A percentile compares a stretch with the other conserved stretches of the same genome.
Evolutionary conservation across 148 eudicot species (phyloP).

Genomic region (Cornus controversa): DNA sequence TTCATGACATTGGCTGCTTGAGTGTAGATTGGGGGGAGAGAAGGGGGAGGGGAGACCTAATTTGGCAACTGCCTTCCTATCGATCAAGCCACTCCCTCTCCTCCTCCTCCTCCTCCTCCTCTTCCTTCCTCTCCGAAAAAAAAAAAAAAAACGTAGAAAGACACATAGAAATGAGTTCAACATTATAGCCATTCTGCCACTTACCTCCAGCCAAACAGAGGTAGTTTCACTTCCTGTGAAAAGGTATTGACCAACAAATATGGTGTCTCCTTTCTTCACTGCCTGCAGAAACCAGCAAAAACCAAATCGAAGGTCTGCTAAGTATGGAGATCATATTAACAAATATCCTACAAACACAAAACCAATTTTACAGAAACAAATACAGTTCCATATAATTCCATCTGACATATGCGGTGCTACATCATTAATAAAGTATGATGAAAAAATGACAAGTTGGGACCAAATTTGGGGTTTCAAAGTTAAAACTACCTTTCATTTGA

Average conservation of each 20-base stretch:
- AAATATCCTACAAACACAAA: not conserved
- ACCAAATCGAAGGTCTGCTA: conserved; percentile 19
- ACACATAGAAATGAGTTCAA: no score
- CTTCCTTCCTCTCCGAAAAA: no score
- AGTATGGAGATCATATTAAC: not conserved
- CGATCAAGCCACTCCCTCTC: no score
- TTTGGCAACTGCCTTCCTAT: no score
- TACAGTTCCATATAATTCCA: not conserved
- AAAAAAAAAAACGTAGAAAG: no score
- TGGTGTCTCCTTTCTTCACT: conserved; percentile 92
- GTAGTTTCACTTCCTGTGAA: conserved; percentile 99
- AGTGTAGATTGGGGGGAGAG: no score
- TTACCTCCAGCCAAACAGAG: conserved; percentile 98
- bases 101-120: no score
- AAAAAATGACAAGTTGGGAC: no score
- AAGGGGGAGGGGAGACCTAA: no score
- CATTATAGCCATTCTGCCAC: conserved; percentile 19
- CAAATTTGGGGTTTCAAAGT: not conserved
- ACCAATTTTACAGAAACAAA: not conserved
- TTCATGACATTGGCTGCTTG: not conserved
- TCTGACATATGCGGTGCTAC: no score
- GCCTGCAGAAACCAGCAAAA: conserved; percentile 56
- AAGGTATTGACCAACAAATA: conserved; percentile 91
- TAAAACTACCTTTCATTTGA: not conserved
- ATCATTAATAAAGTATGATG: no score